Evolutionary conservation across 495 filamentous ascomycete species (phyloP), one percentile per base, ranked within the genome.

Genomic region (Xylaria telfairii): DNA sequence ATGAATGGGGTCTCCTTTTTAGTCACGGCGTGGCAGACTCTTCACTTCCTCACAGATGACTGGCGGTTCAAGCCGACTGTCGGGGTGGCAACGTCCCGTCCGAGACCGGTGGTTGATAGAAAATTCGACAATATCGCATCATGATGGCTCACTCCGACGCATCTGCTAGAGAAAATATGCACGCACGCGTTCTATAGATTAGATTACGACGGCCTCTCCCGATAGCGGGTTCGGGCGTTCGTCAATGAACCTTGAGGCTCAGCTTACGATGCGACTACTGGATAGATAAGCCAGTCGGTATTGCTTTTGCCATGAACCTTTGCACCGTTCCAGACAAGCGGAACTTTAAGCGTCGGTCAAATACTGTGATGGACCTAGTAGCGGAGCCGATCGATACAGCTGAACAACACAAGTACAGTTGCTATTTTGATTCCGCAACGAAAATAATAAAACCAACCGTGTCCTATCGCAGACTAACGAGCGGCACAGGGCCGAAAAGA

Each of bases 41-140:
- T n/a, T n/a, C n/a, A n/a, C n/a, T n/a, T n/a, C n/a, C n/a, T 59
- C 54, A 59, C 54, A 39, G 13, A 53, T 66, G 46, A 41, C 64
- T 66, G 49, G 21, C 51, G 44, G 34, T 46, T 42, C 30, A 34
- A 63, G 65, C 65, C 65, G 65, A 67, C 39, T 0, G 54, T 67
- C 65, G 65, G 64, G 65, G 65, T 57, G 65, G 65, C 51, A 21
- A 46, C 51, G 8, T 7, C 0, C 12, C 44, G 37, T 69, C 67
- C 67, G 67, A 69, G 67, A 69, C 54, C 67, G 67, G 67, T 53
- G 67, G 3, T 13, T 1, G 21, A 41, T 32, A 4, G 17, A 51
- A 21, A 63, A 54, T 51, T 54, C 57, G 56, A 60, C 59, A 28
- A 54, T 26, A 62, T 69, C 34, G 57, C 57, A 63, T 34, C 67